Percentiles rank a stretch among this genome's conserved stretches.
phyloP scores from a whole-genome alignment of 1,284 basidiomycete species.

The Xerocomus subilludens region DNA sequence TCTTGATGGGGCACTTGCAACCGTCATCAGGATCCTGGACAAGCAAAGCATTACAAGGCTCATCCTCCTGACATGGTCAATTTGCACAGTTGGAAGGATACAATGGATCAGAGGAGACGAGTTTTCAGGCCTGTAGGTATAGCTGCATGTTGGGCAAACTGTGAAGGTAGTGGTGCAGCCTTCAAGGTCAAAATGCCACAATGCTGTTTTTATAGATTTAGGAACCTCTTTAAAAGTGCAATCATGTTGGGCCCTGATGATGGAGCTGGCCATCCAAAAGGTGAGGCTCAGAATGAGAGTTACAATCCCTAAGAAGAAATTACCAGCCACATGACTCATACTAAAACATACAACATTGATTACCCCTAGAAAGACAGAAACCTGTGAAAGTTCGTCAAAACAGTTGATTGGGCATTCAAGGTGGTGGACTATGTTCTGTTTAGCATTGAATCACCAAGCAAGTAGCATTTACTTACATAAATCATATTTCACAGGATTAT shows the following conservation, averaged over 20 bases:
- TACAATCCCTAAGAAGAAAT: conserved; percentile 43
- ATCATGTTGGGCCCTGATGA: too few species aligned
- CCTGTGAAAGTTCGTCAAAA: conserved; percentile 36
- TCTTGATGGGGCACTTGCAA: neutral
- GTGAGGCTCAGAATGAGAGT: conserved; percentile 30
- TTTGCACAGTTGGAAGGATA: conserved; percentile 35
- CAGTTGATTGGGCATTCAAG: conserved; percentile 1
- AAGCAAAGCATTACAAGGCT: conserved; percentile 24
- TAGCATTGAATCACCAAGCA: too few species aligned
- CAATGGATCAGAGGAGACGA: too few species aligned
- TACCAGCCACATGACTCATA: conserved; percentile 30
- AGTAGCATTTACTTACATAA: too few species aligned
- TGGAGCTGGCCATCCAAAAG: too few species aligned
- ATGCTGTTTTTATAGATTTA: too few species aligned
- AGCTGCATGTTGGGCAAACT: conserved; percentile 41
- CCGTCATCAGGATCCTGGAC: neutral
- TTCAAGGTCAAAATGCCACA: conserved; percentile 42
- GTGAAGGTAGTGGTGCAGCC: conserved; percentile 35
- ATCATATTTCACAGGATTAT: conserved; percentile 3
- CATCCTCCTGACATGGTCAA: neutral
- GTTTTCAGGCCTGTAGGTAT: conserved; percentile 31
- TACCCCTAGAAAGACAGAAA: conserved; percentile 41
- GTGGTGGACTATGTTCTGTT: conserved; percentile 15
- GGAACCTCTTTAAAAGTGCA: too few species aligned
- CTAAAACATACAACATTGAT: conserved; percentile 42